Conservation (phyloP, 2,329 filamentous ascomycete species). For the Trichophyton mentagrophytes region DNA sequence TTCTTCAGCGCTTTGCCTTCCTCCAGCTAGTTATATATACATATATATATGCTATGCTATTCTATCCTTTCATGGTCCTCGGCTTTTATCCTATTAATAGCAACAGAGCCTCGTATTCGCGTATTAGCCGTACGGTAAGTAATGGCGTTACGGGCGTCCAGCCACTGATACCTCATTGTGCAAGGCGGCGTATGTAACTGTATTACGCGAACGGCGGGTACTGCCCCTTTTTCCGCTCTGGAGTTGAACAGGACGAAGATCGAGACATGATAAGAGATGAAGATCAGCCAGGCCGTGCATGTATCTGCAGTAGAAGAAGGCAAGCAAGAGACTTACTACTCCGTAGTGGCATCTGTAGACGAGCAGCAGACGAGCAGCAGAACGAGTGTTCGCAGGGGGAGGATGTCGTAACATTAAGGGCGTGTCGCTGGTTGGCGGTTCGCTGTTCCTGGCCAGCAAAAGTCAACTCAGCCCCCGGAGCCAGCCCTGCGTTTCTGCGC, state of each 20-base stretch:
- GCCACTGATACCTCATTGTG: background rate
- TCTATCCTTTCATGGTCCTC: slow-evolving; percentile 1
- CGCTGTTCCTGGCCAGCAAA: background rate
- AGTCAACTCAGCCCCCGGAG: background rate
- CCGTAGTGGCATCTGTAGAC: background rate
- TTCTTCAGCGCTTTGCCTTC: background rate
- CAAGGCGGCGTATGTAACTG: background rate
- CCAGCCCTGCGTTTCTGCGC: background rate
- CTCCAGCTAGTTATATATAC: too few species aligned
- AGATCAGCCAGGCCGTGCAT: too few species aligned
- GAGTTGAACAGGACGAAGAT: background rate
- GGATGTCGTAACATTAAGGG: background rate
- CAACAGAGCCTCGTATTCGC: background rate
- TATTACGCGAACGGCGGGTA: background rate
- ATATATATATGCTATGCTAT: background rate
- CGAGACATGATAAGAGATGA: background rate
- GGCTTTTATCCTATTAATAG: slow-evolving; percentile 5
- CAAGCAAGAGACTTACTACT: background rate
- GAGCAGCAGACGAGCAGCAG: background rate
- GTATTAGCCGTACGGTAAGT: background rate
- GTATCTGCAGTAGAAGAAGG: background rate
- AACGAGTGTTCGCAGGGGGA: background rate
- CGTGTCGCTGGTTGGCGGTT: background rate
- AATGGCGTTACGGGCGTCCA: background rate
- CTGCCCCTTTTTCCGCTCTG: background rate